Evolutionary conservation across 192 early-diverging fungal species (phyloP).

Genomic region (Coemansia interrupta): DNA sequence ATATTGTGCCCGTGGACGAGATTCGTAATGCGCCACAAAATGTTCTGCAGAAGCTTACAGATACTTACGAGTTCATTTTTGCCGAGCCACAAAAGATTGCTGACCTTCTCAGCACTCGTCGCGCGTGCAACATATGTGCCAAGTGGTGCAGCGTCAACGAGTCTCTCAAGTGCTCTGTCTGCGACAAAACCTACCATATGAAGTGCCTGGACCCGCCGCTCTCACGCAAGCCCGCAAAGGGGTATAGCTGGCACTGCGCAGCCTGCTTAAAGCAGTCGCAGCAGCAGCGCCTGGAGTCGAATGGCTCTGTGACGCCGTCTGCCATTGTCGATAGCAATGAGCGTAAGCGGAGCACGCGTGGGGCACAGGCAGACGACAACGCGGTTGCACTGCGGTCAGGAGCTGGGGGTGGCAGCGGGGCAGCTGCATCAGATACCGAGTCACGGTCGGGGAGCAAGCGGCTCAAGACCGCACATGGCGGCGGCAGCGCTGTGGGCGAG

Average conservation of each 20-base stretch:
- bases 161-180: constrained; percentile 73
- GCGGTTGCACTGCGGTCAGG: constrained; percentile 12
- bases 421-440: constrained; percentile 42
- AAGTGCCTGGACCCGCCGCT: constrained; percentile 78
- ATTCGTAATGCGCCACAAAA: constrained; percentile 78
- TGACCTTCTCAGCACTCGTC: constrained; percentile 67
- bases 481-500: constrained; percentile 7
- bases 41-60: constrained; percentile 60
- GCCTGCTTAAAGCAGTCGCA: constrained; percentile 55
- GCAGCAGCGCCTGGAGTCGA: constrained; percentile 28
- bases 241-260: constrained; percentile 84
- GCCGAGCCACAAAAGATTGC: constrained; percentile 78
- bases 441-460: constrained; percentile 44
- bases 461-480: constrained; percentile 30
- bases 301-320: constrained; percentile 5
- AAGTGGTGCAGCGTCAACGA: constrained; percentile 66
- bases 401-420: neutral
- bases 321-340: constrained; percentile 13
- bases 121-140: constrained; percentile 68
- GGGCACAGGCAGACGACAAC: constrained; percentile 23
- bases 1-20: constrained; percentile 73
- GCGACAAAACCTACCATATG: constrained; percentile 77
- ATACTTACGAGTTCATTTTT: constrained; percentile 79
- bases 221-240: constrained; percentile 71
- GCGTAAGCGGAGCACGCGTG: constrained; percentile 41